Percentiles rank a stretch among this genome's conserved stretches.
Conservation (phyloP, 2,329 filamentous ascomycete genomes). For the Zopfia rhizophila region DNA sequence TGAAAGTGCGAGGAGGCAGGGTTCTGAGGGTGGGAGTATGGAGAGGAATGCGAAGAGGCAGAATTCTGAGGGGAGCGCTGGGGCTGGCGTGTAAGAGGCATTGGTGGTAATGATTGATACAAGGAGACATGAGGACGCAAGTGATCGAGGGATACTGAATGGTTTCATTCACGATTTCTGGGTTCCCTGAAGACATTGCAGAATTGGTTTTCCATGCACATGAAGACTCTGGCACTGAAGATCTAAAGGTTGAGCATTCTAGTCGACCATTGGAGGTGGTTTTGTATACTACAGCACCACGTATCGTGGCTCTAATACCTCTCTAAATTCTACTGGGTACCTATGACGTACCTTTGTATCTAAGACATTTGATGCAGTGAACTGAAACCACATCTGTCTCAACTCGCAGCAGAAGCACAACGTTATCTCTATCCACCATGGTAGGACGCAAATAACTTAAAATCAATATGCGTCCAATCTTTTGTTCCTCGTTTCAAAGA, state of each 20-base stretch:
- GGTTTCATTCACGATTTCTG: constrained; percentile 1
- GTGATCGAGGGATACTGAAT: too few relatives aligned
- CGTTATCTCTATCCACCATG: neutral
- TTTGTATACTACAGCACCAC: neutral
- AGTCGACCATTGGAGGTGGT: too few relatives aligned
- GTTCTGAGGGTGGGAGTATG: constrained; percentile 23
- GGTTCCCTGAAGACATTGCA: neutral
- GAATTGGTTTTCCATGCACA: neutral
- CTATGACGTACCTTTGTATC: neutral
- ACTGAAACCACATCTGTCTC: neutral
- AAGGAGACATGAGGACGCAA: neutral
- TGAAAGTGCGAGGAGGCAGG: constrained; percentile 10
- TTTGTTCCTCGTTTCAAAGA: too few relatives aligned
- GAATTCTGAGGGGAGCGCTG: constrained; percentile 38
- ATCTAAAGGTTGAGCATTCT: neutral
- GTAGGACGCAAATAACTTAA: neutral
- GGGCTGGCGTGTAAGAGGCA: neutral
- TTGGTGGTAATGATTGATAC: neutral
- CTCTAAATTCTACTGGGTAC: neutral
- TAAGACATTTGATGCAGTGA: neutral
- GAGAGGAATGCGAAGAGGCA: constrained; percentile 36
- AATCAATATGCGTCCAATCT: too few relatives aligned
- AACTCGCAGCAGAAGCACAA: neutral
- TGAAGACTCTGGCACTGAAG: neutral
- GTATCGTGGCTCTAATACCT: neutral